Conservation (phyloP, 768 basidiomycete species). For the Panaeolus papilionaceus region DNA sequence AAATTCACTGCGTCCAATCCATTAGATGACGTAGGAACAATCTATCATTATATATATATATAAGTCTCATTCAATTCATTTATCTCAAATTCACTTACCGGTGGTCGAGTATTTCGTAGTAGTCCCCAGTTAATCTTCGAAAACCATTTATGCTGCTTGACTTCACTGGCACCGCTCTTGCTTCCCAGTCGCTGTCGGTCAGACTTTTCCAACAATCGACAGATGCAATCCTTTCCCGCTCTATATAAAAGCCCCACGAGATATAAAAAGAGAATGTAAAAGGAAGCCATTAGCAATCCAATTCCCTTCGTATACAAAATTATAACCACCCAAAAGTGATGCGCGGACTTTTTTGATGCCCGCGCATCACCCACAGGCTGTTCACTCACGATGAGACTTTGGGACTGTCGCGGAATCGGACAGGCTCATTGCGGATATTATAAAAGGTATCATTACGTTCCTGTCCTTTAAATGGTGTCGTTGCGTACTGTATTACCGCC, state of each 20-base stretch:
- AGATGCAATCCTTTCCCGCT: constrained; percentile 87
- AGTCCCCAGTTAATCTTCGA: constrained; percentile 96
- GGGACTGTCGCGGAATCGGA: constrained; percentile 86
- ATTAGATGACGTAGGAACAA: constrained; percentile 78
- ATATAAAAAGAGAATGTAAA: constrained; percentile 20
- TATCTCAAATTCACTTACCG: constrained; percentile 59
- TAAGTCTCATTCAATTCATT: constrained; percentile 21
- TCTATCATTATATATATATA: constrained; percentile 50
- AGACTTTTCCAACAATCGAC: constrained; percentile 89
- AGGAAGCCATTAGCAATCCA: constrained; percentile 31
- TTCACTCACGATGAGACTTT: constrained; percentile 58
- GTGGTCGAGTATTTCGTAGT: constrained; percentile 89
- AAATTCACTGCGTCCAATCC: constrained; percentile 89
- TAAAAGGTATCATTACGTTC: constrained; percentile 95
- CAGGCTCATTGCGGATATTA: constrained; percentile 89
- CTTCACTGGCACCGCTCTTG: constrained; percentile 95
- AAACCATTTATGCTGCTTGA: constrained; percentile 99
- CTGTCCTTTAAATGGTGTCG: constrained; percentile 97
- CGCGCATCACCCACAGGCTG: constrained; percentile 31
- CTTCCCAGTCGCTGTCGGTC: constrained; percentile 90
- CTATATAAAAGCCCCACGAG: constrained; percentile 44
- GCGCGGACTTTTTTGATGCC: constrained; percentile 37
- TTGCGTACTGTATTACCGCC: constrained; percentile 76
- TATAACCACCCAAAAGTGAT: constrained; percentile 21
- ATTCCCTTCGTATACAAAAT: constrained; percentile 25